A percentile compares a stretch with the other conserved stretches of the same genome.
phyloP scores from a whole-genome alignment of 2,329 filamentous ascomycete genomes.

The Davidsoniella eucalypti region DNA sequence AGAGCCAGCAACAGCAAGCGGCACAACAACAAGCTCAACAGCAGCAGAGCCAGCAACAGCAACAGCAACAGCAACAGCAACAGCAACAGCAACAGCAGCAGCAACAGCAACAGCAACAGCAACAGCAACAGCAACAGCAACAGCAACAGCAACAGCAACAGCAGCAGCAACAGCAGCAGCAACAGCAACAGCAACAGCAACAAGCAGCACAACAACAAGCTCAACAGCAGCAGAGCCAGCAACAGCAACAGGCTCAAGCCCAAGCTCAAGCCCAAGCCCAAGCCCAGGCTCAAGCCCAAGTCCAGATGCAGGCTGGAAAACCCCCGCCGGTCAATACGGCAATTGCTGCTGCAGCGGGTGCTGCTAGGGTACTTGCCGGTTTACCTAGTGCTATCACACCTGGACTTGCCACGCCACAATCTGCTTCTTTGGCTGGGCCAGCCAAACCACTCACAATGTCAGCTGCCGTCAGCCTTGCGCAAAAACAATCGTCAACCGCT shows the following conservation, averaged over 20 bases:
- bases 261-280: constrained; percentile 14
- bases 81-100: constrained; percentile 17
- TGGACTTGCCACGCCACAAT: constrained; percentile 34
- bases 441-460: constrained; percentile 31
- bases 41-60: no score
- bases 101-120: constrained; percentile 14
- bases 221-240: constrained; percentile 19
- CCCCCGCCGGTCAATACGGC: constrained; percentile 33
- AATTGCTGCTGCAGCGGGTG: constrained; percentile 22
- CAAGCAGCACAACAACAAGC: constrained; percentile 11
- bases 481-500: constrained; percentile 17
- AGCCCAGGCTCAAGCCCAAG: constrained; percentile 13
- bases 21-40: no score
- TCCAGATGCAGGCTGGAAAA: constrained; percentile 19
- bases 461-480: constrained; percentile 31
- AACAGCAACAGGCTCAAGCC: constrained; percentile 16
- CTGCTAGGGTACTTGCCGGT: constrained; percentile 26
- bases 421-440: constrained; percentile 23
- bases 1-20: no score
- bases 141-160: constrained; percentile 14
- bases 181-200: constrained; percentile 16
- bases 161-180: constrained; percentile 15
- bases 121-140: constrained; percentile 18
- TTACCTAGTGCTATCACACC: constrained; percentile 33
- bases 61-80: constrained; percentile 14